Evolutionary conservation across 345 rosid genomes (phyloP).

Genomic region (Eucalyptus pauciflora): DNA sequence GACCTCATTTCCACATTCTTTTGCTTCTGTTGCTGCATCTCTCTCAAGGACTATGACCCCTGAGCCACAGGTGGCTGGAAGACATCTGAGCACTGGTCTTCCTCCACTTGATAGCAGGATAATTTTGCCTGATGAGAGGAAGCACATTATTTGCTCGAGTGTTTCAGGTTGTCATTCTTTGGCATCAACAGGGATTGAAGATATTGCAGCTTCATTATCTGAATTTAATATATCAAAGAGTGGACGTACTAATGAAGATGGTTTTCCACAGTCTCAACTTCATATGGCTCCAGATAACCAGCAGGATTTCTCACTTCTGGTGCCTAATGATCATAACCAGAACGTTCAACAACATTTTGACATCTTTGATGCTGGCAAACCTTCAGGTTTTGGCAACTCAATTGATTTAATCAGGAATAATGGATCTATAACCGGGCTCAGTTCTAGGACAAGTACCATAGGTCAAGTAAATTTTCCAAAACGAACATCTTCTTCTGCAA

Average conservation of each 20-base stretch:
- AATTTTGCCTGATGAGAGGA: conserved; percentile 37
- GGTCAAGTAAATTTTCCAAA: conserved; percentile 48
- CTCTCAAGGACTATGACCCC: conserved; percentile 63
- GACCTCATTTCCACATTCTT: conserved; percentile 16
- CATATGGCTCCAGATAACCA: conserved; percentile 24
- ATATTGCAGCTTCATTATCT: conserved; percentile 47
- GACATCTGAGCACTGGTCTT: conserved; percentile 45
- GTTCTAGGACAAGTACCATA: conserved; percentile 21
- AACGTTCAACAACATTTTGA: conserved; percentile 32
- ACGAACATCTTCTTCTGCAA: conserved; percentile 55
- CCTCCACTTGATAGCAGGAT: conserved; percentile 61
- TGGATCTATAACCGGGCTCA: conserved; percentile 21
- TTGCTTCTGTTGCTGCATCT: conserved; percentile 47
- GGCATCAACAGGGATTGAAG: conserved; percentile 32
- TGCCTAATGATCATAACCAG: conserved; percentile 40
- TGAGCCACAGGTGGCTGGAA: conserved; percentile 45
- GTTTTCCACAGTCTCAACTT: conserved; percentile 25
- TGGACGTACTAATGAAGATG: conserved; percentile 30
- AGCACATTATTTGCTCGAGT: conserved; percentile 20
- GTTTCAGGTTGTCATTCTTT: conserved; percentile 33
- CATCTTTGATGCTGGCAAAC: conserved; percentile 28
- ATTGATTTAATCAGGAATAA: conserved; percentile 29
- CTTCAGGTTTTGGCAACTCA: conserved; percentile 27
- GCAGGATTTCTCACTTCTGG: conserved; percentile 28
- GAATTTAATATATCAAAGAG: conserved; percentile 35